Evolutionary conservation across 2,329 filamentous ascomycete species (phyloP).

Genomic region (Talaromyces sp.): DNA sequence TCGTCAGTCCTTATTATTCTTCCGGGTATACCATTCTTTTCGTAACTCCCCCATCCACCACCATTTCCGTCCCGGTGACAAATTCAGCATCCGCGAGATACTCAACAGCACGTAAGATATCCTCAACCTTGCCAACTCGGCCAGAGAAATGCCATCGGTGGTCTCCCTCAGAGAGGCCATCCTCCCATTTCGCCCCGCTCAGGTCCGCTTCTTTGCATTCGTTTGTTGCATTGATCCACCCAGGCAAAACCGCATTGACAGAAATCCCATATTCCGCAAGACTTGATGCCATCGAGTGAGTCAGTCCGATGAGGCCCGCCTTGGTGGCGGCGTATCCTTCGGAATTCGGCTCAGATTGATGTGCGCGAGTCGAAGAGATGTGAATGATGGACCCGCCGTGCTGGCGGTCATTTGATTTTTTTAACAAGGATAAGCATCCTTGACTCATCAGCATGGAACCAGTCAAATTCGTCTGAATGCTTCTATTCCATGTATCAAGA

Average conservation of each 20-base stretch:
- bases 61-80: constrained; percentile 9
- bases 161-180: constrained; percentile 3
- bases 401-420: neutral
- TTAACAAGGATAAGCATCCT: constrained; percentile 3
- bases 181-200: constrained; percentile 3
- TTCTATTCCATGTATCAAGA: constrained; percentile 8
- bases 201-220: constrained; percentile 8
- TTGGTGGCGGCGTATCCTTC: constrained; percentile 10
- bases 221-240: constrained; percentile 10
- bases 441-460: constrained; percentile 11
- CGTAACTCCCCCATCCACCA: constrained; percentile 10
- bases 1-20: too few relatives aligned
- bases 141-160: constrained; percentile 10
- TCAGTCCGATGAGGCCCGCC: constrained; percentile 7
- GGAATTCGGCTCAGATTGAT: constrained; percentile 8
- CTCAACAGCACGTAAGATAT: constrained; percentile 8
- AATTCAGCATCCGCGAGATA: constrained; percentile 10
- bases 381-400: constrained; percentile 7
- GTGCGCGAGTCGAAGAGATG: constrained; percentile 10
- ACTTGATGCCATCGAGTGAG: constrained; percentile 9
- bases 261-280: constrained; percentile 3
- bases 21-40: constrained; percentile 11
- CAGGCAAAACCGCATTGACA: constrained; percentile 8
- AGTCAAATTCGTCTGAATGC: constrained; percentile 9
- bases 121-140: constrained; percentile 9